Evolutionary conservation across 2,329 filamentous ascomycete genomes (phyloP).

Genomic region (Cladosporium colombiae): DNA sequence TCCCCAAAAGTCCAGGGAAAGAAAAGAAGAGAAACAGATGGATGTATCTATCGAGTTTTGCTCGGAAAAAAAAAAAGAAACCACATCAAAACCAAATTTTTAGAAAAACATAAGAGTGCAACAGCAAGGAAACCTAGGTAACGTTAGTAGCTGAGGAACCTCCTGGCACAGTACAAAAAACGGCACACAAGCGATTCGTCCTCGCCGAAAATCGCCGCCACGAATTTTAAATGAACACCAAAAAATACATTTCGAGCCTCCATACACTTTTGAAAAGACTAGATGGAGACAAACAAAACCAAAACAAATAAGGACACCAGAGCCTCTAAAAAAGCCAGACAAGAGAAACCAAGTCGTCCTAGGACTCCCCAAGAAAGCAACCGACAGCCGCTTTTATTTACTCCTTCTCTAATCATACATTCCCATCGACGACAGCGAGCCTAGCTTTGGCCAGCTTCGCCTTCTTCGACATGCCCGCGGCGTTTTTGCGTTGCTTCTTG

Average conservation of each 20-base stretch:
- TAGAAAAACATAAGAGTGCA: too few relatives aligned
- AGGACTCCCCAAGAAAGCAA: background rate
- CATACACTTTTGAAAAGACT: background rate
- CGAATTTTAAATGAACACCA: background rate
- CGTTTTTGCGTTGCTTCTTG: conserved; percentile 58
- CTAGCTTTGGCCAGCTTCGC: conserved; percentile 54
- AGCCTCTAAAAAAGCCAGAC: background rate
- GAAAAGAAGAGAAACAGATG: too few relatives aligned
- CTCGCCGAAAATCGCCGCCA: too few relatives aligned
- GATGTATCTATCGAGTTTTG: too few relatives aligned
- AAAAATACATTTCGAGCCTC: background rate
- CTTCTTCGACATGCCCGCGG: conserved; percentile 48
- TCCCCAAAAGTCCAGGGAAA: too few relatives aligned
- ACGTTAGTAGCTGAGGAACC: too few relatives aligned
- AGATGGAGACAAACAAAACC: background rate
- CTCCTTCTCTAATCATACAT: conserved; percentile 26
- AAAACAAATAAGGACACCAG: background rate
- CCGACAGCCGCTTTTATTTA: background rate
- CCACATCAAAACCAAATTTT: too few relatives aligned
- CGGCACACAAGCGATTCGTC: too few relatives aligned
- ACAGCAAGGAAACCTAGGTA: too few relatives aligned
- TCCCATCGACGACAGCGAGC: conserved; percentile 51
- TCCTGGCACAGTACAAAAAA: too few relatives aligned
- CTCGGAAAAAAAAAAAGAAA: too few relatives aligned
- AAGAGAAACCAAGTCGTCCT: background rate